phyloP scores from a whole-genome alignment of 805 yeast genomes.

The Cyberlindnera maritima region DNA sequence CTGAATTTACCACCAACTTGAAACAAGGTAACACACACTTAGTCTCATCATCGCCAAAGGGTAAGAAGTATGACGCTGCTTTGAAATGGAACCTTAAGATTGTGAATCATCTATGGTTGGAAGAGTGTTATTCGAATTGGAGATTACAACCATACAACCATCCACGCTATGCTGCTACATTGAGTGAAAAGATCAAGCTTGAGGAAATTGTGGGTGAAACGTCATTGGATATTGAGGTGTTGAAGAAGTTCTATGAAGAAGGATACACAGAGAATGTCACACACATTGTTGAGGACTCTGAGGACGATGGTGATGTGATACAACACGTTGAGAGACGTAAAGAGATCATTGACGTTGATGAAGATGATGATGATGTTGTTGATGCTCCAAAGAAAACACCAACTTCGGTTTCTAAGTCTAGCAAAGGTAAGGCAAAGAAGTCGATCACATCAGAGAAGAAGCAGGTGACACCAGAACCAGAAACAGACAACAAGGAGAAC shows the following conservation, averaged over 20 bases:
- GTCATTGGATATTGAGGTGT: slow-evolving; percentile 39
- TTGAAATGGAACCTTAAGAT: slow-evolving; percentile 61
- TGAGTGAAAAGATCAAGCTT: slow-evolving; percentile 19
- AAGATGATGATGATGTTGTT: too few relatives aligned
- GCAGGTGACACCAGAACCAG: not conserved
- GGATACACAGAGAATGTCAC: slow-evolving; percentile 21
- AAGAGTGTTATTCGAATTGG: slow-evolving; percentile 72
- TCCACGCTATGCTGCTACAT: slow-evolving; percentile 44
- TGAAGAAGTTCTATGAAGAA: slow-evolving; percentile 38
- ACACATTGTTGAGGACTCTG: slow-evolving; percentile 25
- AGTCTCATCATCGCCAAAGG: slow-evolving; percentile 62
- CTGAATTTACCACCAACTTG: slow-evolving; percentile 63
- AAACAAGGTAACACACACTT: slow-evolving; percentile 68
- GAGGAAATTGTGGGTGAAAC: slow-evolving; percentile 53
- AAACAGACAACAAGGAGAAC: slow-evolving; percentile 10
- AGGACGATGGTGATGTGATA: slow-evolving; percentile 17
- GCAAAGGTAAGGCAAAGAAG: too few relatives aligned
- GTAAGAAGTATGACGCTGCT: slow-evolving; percentile 77
- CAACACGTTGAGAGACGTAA: too few relatives aligned
- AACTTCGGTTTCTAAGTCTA: too few relatives aligned
- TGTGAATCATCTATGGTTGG: slow-evolving; percentile 86
- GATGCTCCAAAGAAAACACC: too few relatives aligned
- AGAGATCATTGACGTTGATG: too few relatives aligned
- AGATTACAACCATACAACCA: slow-evolving; percentile 41
- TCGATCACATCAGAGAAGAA: too few relatives aligned